Evolutionary conservation across 176 grass and related monocot genomes (phyloP), one percentile per base, ranked within the genome.

Genomic region (Poa annua): DNA sequence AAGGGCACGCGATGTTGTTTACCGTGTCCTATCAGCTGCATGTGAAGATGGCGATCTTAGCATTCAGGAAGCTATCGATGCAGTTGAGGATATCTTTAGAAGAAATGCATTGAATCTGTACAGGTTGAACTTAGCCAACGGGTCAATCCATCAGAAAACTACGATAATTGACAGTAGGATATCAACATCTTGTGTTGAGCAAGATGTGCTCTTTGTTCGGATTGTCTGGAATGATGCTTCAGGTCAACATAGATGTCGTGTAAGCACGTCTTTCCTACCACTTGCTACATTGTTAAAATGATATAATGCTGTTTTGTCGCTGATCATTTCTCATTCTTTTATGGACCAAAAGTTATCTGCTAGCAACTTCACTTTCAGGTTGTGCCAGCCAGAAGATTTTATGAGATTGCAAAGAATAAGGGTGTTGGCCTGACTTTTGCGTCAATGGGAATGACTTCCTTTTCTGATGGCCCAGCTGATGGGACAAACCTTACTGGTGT

Each of bases 31-130:
- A 51, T 86, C 91, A 42, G 74, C 74, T 82, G 80, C 96, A 62
- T 98, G 88, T 88, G 92, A 91, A 89, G 91, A 96, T 88, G 96
- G 96, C 26, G 93, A 98, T 65, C 90, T 98, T 69, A 93, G 80
- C 73, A 88, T 93, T 90, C 32, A 87, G 15, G 96, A 98, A 88
- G 92, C 96, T 32, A 74, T 92, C 1, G 87, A 98, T 85, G 89
- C 96, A 75, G 74, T 88, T 84, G 83, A 90, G 84, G 89, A 90
- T 12, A 95, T 98, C 64, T 95, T 98, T 83, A 95, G 92, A 87
- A 76, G 80, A 88, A 98, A 98, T 78, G 83, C 96, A 70, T 78
- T 93, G 85, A 71, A 84, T 75, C 81, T 98, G 19, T 98, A 98
- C 67, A 95, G 93, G 45, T 66, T 98, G 41, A 95, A 95, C 81